Percentiles rank a stretch among this genome's conserved stretches.
phyloP scores from a whole-genome alignment of 1,284 basidiomycete genomes.

The Omphalotus olearius region DNA sequence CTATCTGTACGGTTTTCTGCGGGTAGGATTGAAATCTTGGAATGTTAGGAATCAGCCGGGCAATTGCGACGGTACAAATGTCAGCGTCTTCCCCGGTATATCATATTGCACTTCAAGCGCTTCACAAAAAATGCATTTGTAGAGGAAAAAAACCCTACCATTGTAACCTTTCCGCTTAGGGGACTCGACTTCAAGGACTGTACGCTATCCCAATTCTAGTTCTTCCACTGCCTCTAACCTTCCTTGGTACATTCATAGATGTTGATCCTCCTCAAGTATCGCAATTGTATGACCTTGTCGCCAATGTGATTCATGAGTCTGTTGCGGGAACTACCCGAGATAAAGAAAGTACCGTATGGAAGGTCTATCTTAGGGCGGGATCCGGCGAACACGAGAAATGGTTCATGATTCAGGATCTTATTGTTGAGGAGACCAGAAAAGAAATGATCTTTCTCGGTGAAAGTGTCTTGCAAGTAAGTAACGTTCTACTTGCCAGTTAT shows the following conservation, averaged over 20 bases:
- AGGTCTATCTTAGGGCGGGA: conserved; percentile 82
- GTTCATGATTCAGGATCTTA: conserved; percentile 96
- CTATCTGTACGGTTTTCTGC: conserved; percentile 17
- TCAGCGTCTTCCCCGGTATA: conserved; percentile 83
- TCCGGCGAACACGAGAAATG: conserved; percentile 88
- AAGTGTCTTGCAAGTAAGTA: conserved; percentile 82
- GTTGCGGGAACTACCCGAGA: conserved; percentile 90
- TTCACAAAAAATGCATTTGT: conserved; percentile 99
- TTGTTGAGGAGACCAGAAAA: conserved; percentile 91
- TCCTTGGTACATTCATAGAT: conserved; percentile 42
- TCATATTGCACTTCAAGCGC: conserved; percentile 94
- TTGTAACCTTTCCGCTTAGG: conserved; percentile 93
- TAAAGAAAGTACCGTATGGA: conserved; percentile 87
- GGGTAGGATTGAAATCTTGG: conserved; percentile 4
- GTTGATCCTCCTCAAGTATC: conserved; percentile 65
- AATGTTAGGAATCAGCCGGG: conserved; percentile 75
- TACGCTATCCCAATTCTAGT: conserved; percentile 37
- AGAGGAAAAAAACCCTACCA: conserved; percentile 98
- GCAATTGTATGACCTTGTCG: conserved; percentile 89
- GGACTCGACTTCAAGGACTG: conserved; percentile 91
- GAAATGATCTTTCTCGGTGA: conserved; percentile 99
- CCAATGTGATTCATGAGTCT: conserved; percentile 94
- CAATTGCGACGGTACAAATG: conserved; percentile 89
- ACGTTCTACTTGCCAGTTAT: background rate
- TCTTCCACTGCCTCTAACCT: conserved; percentile 16